Evolutionary conservation across 352 stramenopile species (phyloP).

Genomic region (Nothophytophthora sp.): DNA sequence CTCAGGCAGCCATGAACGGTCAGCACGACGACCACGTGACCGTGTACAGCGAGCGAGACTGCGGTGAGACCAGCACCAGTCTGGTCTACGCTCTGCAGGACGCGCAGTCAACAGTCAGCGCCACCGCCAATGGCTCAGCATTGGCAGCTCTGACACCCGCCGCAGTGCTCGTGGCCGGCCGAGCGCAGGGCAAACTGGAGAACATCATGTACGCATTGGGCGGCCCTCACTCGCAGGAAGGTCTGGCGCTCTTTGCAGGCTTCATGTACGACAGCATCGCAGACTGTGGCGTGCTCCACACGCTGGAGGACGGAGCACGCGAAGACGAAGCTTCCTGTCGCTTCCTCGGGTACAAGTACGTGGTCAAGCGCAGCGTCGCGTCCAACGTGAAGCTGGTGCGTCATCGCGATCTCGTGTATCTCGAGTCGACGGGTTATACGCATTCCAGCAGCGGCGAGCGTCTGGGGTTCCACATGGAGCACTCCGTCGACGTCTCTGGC

Average conservation of each 20-base stretch:
- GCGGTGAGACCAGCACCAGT: slow-evolving; percentile 10
- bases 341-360: slow-evolving; percentile 53
- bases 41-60: slow-evolving; percentile 22
- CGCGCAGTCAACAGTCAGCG: neutral
- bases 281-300: slow-evolving; percentile 41
- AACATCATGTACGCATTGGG: slow-evolving; percentile 41
- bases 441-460: slow-evolving; percentile 29
- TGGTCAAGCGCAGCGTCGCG: slow-evolving; percentile 28
- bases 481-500: slow-evolving; percentile 32
- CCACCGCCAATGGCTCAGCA: neutral
- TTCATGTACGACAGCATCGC: slow-evolving; percentile 43
- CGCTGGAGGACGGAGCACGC: slow-evolving; percentile 16
- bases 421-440: slow-evolving; percentile 41
- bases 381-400: slow-evolving; percentile 6
- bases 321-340: slow-evolving; percentile 28
- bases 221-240: slow-evolving; percentile 26
- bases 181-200: slow-evolving; percentile 30
- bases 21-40: slow-evolving; percentile 12
- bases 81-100: slow-evolving; percentile 10
- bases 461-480: slow-evolving; percentile 41
- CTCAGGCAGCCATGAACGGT: slow-evolving; percentile 8
- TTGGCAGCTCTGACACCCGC: slow-evolving; percentile 17
- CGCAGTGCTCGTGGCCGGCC: slow-evolving; percentile 30
- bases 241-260: slow-evolving; percentile 34
- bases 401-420: slow-evolving; percentile 33